Conservation (phyloP, 495 filamentous ascomycete species). For the Elasticomyces elasticus region DNA sequence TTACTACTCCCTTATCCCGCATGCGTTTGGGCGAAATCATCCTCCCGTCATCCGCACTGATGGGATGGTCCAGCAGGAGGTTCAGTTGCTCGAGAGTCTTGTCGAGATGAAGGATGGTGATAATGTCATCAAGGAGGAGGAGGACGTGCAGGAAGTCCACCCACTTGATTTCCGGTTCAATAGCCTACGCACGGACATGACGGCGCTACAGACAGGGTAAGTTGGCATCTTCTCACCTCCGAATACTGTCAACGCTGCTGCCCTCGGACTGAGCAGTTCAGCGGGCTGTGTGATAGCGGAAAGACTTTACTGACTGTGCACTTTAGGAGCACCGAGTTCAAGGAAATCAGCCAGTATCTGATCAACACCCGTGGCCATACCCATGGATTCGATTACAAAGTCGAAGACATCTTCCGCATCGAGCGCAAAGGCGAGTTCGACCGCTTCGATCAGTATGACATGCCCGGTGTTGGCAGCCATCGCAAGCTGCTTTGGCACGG, state of each 20-base stretch:
- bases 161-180: slow-evolving; percentile 60
- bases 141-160: slow-evolving; percentile 41
- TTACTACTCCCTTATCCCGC: slow-evolving; percentile 76
- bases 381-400: slow-evolving; percentile 41
- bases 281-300: too few species aligned
- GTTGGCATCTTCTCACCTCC: too few species aligned
- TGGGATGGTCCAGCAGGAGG: slow-evolving; percentile 55
- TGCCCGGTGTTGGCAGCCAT: slow-evolving; percentile 39
- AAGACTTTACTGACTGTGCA: too few species aligned
- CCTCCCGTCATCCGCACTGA: slow-evolving; percentile 53
- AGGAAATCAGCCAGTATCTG: slow-evolving; percentile 54
- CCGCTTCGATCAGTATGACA: slow-evolving; percentile 51
- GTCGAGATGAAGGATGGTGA: slow-evolving; percentile 75
- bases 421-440: slow-evolving; percentile 63
- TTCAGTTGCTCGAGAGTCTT: slow-evolving; percentile 65
- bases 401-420: slow-evolving; percentile 77
- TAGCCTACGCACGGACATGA: slow-evolving; percentile 67
- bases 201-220: slow-evolving; percentile 49
- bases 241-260: too few species aligned
- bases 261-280: too few species aligned
- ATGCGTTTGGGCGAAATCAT: slow-evolving; percentile 62
- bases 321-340: slow-evolving; percentile 55
- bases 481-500: slow-evolving; percentile 80
- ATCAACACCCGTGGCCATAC: slow-evolving; percentile 50
- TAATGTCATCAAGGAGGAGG: slow-evolving; percentile 61